Evolutionary conservation across 2,329 filamentous ascomycete species (phyloP), one percentile per base, ranked within the genome.

Genomic region (Blastomyces parvus): DNA sequence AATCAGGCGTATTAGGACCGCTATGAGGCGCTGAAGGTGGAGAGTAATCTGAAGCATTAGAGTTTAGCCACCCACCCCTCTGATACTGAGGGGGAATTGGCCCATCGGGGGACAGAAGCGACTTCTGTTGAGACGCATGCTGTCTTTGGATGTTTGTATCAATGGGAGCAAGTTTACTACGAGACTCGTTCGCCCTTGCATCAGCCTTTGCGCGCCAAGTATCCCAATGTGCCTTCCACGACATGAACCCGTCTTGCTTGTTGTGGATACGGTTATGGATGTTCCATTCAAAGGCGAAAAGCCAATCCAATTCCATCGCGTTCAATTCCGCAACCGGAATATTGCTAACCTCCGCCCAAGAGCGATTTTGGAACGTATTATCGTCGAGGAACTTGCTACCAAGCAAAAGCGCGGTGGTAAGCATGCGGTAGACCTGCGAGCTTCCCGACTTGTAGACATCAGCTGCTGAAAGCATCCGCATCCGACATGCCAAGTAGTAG

Each of bases 281-380:
- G 67, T 87, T 83, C 88, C 90, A 96, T 69, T 86, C 82, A 74
- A 95, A 94, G 52, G 87, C 86, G 62, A 85, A 82, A 50, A 97
- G 83, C 92, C 92, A 97, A 70, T 95, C 88, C 70, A 88, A 85
- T 80, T 97, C 92, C 74, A 96, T 84, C 65, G 83, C 81, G 78
- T 96, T 96, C 69, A 97, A 82, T 72, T 96, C 91, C 2, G 83
- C 78, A 25, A 96, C 91, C 40, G 87, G 82, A 68, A 97, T 96
- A 66, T 90, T 90, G 76, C 91, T 96, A 61, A 97, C 92, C 73
- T 97, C 92, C 5, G 92, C 90, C 92, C 92, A 97, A 0, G 92
- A 96, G 62, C 90, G 88, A 79, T 96, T 97, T 82, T 96, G 92
- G 78, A 97, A 97, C 6, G 92, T 97, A 78, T 96, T 96, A 81